Evolutionary conservation across 768 basidiomycete genomes (phyloP).

Genomic region (Trametes cubensis): DNA sequence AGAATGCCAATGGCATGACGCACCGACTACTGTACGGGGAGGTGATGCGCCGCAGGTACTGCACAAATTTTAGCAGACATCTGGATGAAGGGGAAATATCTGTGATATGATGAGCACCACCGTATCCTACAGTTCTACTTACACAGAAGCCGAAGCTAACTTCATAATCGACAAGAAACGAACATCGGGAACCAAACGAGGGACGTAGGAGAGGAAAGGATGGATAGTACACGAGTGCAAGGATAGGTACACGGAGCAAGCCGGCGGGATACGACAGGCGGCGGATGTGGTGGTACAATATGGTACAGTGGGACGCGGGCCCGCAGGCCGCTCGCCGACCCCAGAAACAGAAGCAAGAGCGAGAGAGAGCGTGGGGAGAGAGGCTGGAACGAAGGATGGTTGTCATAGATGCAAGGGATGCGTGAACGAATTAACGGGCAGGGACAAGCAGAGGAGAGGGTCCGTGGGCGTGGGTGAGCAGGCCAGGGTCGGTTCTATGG

Average conservation of each 20-base stretch:
- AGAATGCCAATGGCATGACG: too few species aligned
- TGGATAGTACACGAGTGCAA: not conserved
- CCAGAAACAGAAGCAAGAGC: not conserved
- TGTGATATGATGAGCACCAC: not conserved
- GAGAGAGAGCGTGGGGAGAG: not conserved
- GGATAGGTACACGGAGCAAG: slow-evolving; percentile 16
- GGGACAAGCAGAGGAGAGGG: not conserved
- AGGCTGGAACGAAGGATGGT: not conserved
- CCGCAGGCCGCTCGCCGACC: not conserved
- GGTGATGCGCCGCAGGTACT: too few species aligned
- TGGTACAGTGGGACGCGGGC: slow-evolving; percentile 12
- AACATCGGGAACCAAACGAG: not conserved
- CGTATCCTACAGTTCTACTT: slow-evolving; percentile 13
- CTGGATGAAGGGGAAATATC: not conserved
- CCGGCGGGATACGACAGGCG: not conserved
- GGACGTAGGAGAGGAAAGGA: not conserved
- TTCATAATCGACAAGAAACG: not conserved
- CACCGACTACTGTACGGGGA: too few species aligned
- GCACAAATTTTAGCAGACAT: too few species aligned
- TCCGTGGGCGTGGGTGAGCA: not conserved
- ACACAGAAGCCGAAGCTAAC: not conserved
- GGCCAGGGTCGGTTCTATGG: not conserved
- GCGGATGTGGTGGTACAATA: slow-evolving; percentile 5
- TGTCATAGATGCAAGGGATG: slow-evolving; percentile 11
- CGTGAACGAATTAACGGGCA: not conserved